Conservation (phyloP, 139 green algal genomes). For the Diplosphaera chodatii region DNA sequence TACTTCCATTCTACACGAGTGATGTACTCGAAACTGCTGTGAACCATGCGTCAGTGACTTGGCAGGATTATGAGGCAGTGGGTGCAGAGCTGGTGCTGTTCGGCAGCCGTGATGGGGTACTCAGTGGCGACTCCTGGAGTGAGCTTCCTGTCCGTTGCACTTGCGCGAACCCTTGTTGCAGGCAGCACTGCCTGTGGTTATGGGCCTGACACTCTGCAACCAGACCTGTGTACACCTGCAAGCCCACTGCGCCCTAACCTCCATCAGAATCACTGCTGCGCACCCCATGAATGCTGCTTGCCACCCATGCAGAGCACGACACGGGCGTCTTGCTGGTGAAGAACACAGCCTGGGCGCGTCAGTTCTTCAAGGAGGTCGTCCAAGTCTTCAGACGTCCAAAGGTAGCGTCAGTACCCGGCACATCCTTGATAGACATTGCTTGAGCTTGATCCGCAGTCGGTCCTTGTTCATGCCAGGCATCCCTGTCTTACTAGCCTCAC, state of each 20-base stretch:
- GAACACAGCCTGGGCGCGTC: slow-evolving; percentile 17
- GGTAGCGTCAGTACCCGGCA: too few relatives aligned
- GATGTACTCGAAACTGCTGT: too few relatives aligned
- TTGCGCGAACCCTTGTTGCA: too few relatives aligned
- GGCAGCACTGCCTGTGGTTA: too few relatives aligned
- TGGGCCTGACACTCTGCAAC: too few relatives aligned
- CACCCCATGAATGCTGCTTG: not conserved
- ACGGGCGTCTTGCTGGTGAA: slow-evolving; percentile 18
- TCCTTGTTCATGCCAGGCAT: too few relatives aligned
- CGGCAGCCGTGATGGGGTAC: slow-evolving; percentile 5
- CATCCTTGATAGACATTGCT: too few relatives aligned
- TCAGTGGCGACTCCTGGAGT: slow-evolving; percentile 6
- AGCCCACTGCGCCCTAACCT: not conserved
- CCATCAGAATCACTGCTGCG: not conserved
- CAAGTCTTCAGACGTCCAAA: not conserved
- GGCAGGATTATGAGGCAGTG: slow-evolving; percentile 1
- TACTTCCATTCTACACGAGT: too few relatives aligned
- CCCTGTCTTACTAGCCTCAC: too few relatives aligned
- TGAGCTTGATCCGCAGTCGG: too few relatives aligned
- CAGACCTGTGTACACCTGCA: too few relatives aligned
- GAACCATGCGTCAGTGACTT: too few relatives aligned
- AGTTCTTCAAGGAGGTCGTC: not conserved
- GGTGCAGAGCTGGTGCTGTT: slow-evolving; percentile 16
- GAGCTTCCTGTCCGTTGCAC: not conserved
- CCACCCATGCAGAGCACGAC: slow-evolving; percentile 12